phyloP scores from a whole-genome alignment of 1,284 basidiomycete species.

The Hypsizygus ulmarius region DNA sequence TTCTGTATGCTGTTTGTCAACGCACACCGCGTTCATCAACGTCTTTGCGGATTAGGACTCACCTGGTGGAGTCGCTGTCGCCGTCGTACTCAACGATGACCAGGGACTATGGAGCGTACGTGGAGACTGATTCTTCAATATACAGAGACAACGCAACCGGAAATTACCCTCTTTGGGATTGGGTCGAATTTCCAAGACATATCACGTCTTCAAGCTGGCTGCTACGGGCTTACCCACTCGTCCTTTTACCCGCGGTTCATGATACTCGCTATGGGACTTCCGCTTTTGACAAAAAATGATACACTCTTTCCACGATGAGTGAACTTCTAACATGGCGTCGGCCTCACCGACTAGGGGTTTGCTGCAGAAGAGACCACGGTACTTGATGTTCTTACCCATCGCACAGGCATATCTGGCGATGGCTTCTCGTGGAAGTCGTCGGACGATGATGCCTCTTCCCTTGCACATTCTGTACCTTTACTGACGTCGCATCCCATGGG shows the following conservation, averaged over 20 bases:
- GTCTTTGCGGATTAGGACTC: conserved; percentile 18
- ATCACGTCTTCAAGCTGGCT: background rate
- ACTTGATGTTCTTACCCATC: conserved; percentile 25
- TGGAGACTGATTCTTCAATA: too few relatives aligned
- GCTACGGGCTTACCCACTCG: background rate
- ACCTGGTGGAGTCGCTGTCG: conserved; percentile 18
- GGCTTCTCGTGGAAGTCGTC: conserved; percentile 18
- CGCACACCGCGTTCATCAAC: conserved; percentile 16
- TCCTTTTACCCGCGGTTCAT: conserved; percentile 20
- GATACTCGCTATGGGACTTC: conserved; percentile 23
- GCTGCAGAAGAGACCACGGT: conserved; percentile 21
- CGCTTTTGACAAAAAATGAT: conserved; percentile 26
- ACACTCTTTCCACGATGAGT: conserved; percentile 21
- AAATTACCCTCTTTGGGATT: conserved; percentile 22
- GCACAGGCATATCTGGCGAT: conserved; percentile 24
- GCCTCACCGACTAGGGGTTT: conserved; percentile 12
- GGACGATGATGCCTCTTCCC: conserved; percentile 3
- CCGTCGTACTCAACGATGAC: conserved; percentile 14
- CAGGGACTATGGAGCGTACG: conserved; percentile 16
- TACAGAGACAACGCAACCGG: too few relatives aligned
- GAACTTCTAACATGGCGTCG: conserved; percentile 21
- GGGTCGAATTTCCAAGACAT: conserved; percentile 26
- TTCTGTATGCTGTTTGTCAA: background rate
- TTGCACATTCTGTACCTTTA: too few relatives aligned
- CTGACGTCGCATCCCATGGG: too few relatives aligned